A percentile compares a stretch with the other conserved stretches of the same genome.
phyloP scores from a whole-genome alignment of 2,329 filamentous ascomycete genomes.

The Cyphellophora europaea region DNA sequence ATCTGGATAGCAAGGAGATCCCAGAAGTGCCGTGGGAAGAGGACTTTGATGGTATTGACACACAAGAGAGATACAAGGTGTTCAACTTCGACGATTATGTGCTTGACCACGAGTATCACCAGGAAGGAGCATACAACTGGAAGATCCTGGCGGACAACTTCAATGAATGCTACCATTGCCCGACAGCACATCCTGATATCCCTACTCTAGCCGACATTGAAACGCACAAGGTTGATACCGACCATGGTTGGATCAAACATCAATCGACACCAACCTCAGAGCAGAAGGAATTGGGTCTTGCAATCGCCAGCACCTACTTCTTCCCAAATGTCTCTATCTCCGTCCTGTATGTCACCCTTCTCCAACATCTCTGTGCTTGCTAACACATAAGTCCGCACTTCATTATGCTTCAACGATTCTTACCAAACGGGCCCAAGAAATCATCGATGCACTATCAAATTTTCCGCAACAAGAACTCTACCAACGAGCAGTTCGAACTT shows the following conservation, averaged over 20 bases:
- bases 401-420: conserved; percentile 54
- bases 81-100: conserved; percentile 48
- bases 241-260: conserved; percentile 46
- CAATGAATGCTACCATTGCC: conserved; percentile 45
- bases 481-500: conserved; percentile 46
- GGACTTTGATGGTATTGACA: conserved; percentile 23
- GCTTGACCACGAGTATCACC: conserved; percentile 28
- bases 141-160: conserved; percentile 19
- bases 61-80: conserved; percentile 37
- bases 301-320: conserved; percentile 15
- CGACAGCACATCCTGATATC: conserved; percentile 49
- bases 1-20: conserved; percentile 8
- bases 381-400: conserved; percentile 40
- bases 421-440: conserved; percentile 42
- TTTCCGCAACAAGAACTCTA: conserved; percentile 51
- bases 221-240: conserved; percentile 44
- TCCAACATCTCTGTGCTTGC: neutral
- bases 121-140: conserved; percentile 18
- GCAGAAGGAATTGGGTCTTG: conserved; percentile 9
- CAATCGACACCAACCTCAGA: conserved; percentile 29
- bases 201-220: conserved; percentile 44
- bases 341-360: conserved; percentile 12
- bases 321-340: conserved; percentile 17
- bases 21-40: conserved; percentile 15
- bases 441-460: conserved; percentile 54